phyloP scores from a whole-genome alignment of 2,329 filamentous ascomycete species.

The Rhinocladiella similis region DNA sequence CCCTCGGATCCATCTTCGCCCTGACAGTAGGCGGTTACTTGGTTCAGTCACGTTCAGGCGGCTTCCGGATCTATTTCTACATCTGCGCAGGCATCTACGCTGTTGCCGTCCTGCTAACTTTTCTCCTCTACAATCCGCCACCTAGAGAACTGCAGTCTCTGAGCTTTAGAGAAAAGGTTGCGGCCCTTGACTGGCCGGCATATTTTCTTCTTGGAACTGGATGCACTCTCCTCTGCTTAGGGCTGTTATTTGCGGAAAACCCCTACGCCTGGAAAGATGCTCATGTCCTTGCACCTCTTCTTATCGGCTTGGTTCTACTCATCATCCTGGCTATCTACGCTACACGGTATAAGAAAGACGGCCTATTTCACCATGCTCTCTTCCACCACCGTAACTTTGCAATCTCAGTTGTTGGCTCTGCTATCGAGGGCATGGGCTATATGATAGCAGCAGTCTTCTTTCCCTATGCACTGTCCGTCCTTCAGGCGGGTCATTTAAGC shows the following conservation, averaged over 20 bases:
- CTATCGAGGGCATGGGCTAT: constrained; percentile 11
- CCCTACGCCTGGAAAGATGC: constrained; percentile 54
- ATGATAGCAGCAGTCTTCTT: constrained; percentile 9
- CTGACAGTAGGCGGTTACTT: constrained; percentile 13
- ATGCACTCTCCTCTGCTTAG: constrained; percentile 51
- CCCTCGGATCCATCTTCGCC: constrained; percentile 11
- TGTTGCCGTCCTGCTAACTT: constrained; percentile 8
- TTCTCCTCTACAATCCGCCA: constrained; percentile 21
- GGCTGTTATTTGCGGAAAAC: constrained; percentile 57
- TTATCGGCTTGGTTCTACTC: constrained; percentile 47
- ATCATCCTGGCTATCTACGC: constrained; percentile 53
- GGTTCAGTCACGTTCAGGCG: constrained; percentile 6
- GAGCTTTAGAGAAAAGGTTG: constrained; percentile 14
- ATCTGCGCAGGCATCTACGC: constrained; percentile 19
- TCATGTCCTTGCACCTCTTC: constrained; percentile 52
- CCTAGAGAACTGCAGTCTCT: constrained; percentile 17
- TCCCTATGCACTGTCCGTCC: constrained; percentile 6
- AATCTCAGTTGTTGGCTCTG: constrained; percentile 4
- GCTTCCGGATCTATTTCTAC: constrained; percentile 23
- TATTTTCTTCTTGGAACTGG: constrained; percentile 16
- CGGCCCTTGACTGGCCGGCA: constrained; percentile 17
- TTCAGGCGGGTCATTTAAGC: constrained; percentile 10
- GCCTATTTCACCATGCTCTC: constrained; percentile 48
- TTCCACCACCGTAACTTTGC: constrained; percentile 59
- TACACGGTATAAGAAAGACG: constrained; percentile 55